Evolutionary conservation across 2,329 filamentous ascomycete genomes (phyloP).

Genomic region (Shiraia sp.): DNA sequence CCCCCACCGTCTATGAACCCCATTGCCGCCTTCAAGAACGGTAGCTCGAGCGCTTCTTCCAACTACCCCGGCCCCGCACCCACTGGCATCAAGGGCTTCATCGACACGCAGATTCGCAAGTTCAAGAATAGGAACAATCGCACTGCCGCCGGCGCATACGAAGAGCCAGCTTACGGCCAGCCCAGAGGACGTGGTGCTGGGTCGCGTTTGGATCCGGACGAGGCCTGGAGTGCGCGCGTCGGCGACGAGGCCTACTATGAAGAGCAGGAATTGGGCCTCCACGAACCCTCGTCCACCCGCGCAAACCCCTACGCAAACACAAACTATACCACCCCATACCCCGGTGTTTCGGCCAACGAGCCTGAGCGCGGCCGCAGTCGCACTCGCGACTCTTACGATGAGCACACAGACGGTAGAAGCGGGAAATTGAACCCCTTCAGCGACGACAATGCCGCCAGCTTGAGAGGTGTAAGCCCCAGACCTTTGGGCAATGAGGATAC

Average conservation of each 20-base stretch:
- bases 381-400: conserved; percentile 51
- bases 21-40: conserved; percentile 67
- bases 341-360: conserved; percentile 32
- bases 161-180: conserved; percentile 59
- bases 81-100: conserved; percentile 71
- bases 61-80: conserved; percentile 57
- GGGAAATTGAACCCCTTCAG: conserved; percentile 38
- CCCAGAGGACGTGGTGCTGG: conserved; percentile 43
- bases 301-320: conserved; percentile 31
- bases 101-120: conserved; percentile 66
- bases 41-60: conserved; percentile 30
- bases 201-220: conserved; percentile 77
- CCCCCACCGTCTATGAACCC: conserved; percentile 74
- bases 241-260: conserved; percentile 79
- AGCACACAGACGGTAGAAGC: conserved; percentile 37
- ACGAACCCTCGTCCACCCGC: conserved; percentile 48
- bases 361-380: conserved; percentile 51
- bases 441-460: conserved; percentile 49
- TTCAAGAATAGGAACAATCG: conserved; percentile 70
- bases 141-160: conserved; percentile 72
- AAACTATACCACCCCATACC: conserved; percentile 31
- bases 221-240: conserved; percentile 82
- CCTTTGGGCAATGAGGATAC: conserved; percentile 60
- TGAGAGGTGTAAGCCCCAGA: conserved; percentile 75
- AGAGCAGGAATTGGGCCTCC: conserved; percentile 71